Base-by-base conservation (phyloP, 352 stramenopile genomes). In the Phytophthora pseudosyringae region DNA sequence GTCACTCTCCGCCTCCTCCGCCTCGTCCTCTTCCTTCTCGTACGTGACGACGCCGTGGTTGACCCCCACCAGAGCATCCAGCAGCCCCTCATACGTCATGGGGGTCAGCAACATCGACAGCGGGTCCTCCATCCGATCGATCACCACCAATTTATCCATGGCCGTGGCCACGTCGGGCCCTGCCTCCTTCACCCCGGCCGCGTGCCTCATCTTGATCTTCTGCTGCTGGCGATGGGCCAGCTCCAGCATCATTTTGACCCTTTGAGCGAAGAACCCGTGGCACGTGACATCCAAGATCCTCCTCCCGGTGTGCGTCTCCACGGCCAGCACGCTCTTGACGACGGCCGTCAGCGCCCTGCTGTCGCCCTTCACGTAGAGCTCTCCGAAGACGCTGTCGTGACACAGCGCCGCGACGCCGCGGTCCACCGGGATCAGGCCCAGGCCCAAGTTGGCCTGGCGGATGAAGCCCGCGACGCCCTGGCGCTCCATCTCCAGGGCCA, bases 81-180 rank as follows among this genome's bases (percentile, higher is more conserved):
- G 52, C 35, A 95, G 58, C 1, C 83, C 86, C 71, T 95, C 86
- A 59, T 95, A 95, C 63, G 82, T 91, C 83, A 95, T 91, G 18
- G 86, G 86, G 21, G 83, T 93, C 26, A 93, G 64, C 55, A 95
- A 51, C 82, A 95, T 90, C 5, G 86, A 91, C 60, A 92, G 64
- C 18, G 83, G 86, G 45, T 95, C 83, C 52, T 93, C 75, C 81
- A 91, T 89, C 3, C 86, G 74, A 52, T 94, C 86, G 41, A 94
- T 75, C 15, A 94, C 53, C 15, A 94, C 74, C 8, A 90, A 53
- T 44, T 82, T 87, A 29, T 90, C 70, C 31, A 93, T 81, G 0
- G 32, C 25, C 33, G 43, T 41, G 31, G 35, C 51, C 13, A 64
- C 49, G 5, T 31, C 15, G 4, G 44, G 50, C 39, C 52, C 51